Evolutionary conservation across 2,329 filamentous ascomycete species (phyloP), one percentile per base, ranked within the genome.

Genomic region (Sclerotinia trifoliorum): DNA sequence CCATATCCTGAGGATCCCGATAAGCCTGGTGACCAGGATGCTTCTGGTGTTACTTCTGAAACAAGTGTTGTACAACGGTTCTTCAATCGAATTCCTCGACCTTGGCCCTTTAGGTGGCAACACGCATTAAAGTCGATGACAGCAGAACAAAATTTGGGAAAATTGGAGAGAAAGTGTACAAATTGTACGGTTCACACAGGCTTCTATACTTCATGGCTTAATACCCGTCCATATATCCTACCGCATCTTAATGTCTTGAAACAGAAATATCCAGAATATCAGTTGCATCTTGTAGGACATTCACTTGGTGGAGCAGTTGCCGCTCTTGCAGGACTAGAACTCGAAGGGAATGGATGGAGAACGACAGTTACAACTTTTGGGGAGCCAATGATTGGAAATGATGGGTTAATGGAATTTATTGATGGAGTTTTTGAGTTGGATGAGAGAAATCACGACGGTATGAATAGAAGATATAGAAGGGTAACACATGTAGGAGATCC

Each of bases 111-210:
- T n/a, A 4, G 15, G n/a, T 52, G 29, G 46, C 51, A 51, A 42
- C 32, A 63, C 8, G 26, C 7, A 42, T 51, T 51, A 17, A 19
- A 35, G 13, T 39, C 46, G 1, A 42, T 13, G 19, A 21, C 24
- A n/a, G 26, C 26, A 24, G 11, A 24, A 32, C 56, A 29, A n/a
- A 32, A 51, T 6, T 32, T 24, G 21, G 8, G 35, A 19, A 24
- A 24, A 29, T 17, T 6, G n/a, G 32, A 51, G n/a, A 32, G 21
- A 32, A 85, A 83, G 73, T 99, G 95, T 79, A 78, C 81, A 8
- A 94, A 97, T 78, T 99, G 95, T 79, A 96, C 92, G 6, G 94
- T 98, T 1, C 95, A 99, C 78, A 88, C 88, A 70, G 95, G 95
- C 24, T 99, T 99, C 79, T 86, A 95, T 76, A 83, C 85, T 21